Base-by-base conservation (phyloP, 345 rosid genomes). In the Pugionium cornutum region DNA sequence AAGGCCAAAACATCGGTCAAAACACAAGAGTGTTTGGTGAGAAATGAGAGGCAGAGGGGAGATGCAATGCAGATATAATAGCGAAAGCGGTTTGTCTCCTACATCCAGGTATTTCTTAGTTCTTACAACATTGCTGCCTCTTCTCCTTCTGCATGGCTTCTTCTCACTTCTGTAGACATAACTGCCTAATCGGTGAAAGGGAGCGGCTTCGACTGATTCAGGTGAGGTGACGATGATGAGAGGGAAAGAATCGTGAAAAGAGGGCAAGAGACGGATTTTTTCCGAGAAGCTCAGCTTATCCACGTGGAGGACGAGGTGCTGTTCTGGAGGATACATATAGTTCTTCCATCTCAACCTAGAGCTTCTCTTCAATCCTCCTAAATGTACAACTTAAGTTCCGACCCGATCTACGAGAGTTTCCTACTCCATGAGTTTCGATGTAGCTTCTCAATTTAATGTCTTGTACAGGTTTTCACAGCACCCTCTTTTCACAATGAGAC, bases 331-430 rank as follows among this genome's bases (percentile, higher is more conserved):
- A 28, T 91, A 83, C 89, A 89, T 89, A 75, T 89, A 85, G 73
- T 89, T 89, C 80, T 84, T 85, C 89, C 96, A 87, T 78, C 96
- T 77, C 30, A 89, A 75, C 62, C 96, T 81, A 81, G 94, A 89
- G 50, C 96, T 89, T 78, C 91, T 81, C 84, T 59, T 83, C 69
- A 89, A 73, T 57, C 94, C 94, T 86, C 68, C 18, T 18, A 18
- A 18, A 18, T 18, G 18, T 18, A 18, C 18, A 18, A 18, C 18
- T 18, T 18, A 18, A 18, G 18, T 33, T 27, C 42, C 8, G 28
- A 86, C 96, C 96, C 50, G 85, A 85, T 80, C 62, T 79, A 61
- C 69, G 78, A 5, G 97, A 82, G 2, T 85, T 85, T 73, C 95
- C 91, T 76, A 87, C 95, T 35, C 97, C 97, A 61, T 89, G 84